Evolutionary conservation across 768 basidiomycete species (phyloP), one percentile per base, ranked within the genome.

Genomic region (Kwoniella sp.): DNA sequence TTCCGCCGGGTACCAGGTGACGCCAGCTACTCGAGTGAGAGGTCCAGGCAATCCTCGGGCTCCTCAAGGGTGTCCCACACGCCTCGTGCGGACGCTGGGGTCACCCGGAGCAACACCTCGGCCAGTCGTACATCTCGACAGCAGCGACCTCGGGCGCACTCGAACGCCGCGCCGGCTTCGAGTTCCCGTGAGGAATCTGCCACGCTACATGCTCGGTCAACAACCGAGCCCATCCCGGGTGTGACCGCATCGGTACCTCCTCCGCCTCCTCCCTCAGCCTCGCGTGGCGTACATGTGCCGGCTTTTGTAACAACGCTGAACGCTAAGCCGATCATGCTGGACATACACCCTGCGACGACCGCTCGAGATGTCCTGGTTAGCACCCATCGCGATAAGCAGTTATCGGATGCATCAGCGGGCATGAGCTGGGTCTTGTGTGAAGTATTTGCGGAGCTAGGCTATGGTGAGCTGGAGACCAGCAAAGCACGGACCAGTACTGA

Each of bases 361-460:
- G 88, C 88, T 8, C 79, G 82, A 29, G 86, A 89, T 49, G 81
- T 92, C 5, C 73, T 93, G 47, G 76, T 79, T 11, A 76, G 81
- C 65, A 78, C 90, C 23, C 81, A 84, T 34, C 74, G 75, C 15
- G 82, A 85, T 65, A 87, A 86, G 10, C 80, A 82, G 49, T 73
- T 93, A 17, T 75, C 74, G 8, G 62, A 53, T 2, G 81, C 81
- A 0, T 77, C 73, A n/a, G 83, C 79, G 4, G 73, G 65, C 15
- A 63, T 60, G 27, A 84, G 82, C 5, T 95, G 89, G 88, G 89
- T 91, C 80, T 71, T 98, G 25, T 92, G 82, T 71, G 93, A 98
- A 75, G 74, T 92, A 25, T 87, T 87, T 28, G 86, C 88, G 58
- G 88, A 91, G 66, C 86, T 91, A 67, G 91, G 90, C 53, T 86